Base-by-base conservation (phyloP, 371 early-diverging fungal genomes). In the Lichtheimia ramosa region DNA sequence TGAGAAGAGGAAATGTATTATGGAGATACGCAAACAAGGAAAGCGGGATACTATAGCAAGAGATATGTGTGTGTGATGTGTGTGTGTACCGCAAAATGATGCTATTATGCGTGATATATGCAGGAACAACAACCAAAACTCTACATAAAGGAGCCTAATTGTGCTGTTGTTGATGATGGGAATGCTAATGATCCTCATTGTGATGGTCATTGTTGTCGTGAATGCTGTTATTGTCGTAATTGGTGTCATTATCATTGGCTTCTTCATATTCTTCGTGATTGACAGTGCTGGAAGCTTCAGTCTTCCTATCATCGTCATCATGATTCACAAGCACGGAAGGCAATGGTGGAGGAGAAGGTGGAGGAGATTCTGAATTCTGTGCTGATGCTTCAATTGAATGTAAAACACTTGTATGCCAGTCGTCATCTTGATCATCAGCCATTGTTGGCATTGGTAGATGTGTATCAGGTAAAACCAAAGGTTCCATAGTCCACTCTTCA, bases 401-500 rank as follows among this genome's bases (percentile, higher is more conserved):
- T 18, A 58, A 27, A 34, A 58, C 51, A 8, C 51, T 58, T 21
- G 51, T 27, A 5, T 58, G 24, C 59, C 59, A 58, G 20, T 51
- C 59, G 21, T 51, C 51, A 16, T 51, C 50, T 13, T 51, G 16
- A 14, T 58, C 51, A 10, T 23, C 59, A 16, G 42, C 21, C 6
- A 43, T 48, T 14, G 28, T 46, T 5, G 57, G 59, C 51, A 58
- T 39, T 6, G 59, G 42, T 10, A 58, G 28, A 10, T 28, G 41
- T 3, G 59, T 58, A 51, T 58, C 59, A 2, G 42, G 56, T 23
- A 55, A 20, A 10, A 43, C 43, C 21, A 43, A 14, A 15, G 43
- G 56, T 25, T 42, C 56, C 13, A 41, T 34, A 0, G 16, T 23
- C 39, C n/a, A 54, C 20, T 55, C 41, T 12, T 54, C 34, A 34